Conservation (phyloP, 371 early-diverging fungal species). For the Mortierella sp. region DNA sequence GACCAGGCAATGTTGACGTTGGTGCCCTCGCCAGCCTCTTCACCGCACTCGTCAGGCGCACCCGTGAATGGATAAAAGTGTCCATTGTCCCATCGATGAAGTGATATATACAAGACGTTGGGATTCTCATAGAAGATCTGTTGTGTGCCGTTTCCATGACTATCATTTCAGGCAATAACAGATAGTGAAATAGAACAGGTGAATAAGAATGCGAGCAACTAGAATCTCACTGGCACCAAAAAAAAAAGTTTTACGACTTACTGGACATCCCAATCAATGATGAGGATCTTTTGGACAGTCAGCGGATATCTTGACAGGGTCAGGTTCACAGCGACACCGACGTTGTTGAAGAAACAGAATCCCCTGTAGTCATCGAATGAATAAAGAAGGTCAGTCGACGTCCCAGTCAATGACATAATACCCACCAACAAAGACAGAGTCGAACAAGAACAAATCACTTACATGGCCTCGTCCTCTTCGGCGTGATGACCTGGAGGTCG, state of each 20-base stretch:
- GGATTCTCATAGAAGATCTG: slow-evolving; percentile 76
- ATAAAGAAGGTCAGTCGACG: not conserved
- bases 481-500: slow-evolving; percentile 80
- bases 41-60: slow-evolving; percentile 69
- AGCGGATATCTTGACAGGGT: slow-evolving; percentile 64
- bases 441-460: slow-evolving; percentile 2
- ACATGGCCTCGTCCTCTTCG: slow-evolving; percentile 74
- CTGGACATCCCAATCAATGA: slow-evolving; percentile 82
- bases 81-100: slow-evolving; percentile 77
- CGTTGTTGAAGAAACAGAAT: slow-evolving; percentile 79
- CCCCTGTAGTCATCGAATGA: slow-evolving; percentile 56
- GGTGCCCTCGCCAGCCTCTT: slow-evolving; percentile 63
- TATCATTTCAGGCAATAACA: no score
- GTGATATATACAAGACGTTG: slow-evolving; percentile 74
- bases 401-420: no score
- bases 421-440: not conserved
- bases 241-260: slow-evolving; percentile 47
- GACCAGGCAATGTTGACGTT: slow-evolving; percentile 78
- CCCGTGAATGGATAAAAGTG: slow-evolving; percentile 74
- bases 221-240: not conserved
- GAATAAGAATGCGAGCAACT: not conserved
- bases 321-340: slow-evolving; percentile 72
- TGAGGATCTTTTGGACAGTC: slow-evolving; percentile 66
- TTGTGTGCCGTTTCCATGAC: slow-evolving; percentile 78
- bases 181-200: not conserved